Evolutionary conservation across 768 basidiomycete species (phyloP).

Genomic region (Psilocybe tampanensis): DNA sequence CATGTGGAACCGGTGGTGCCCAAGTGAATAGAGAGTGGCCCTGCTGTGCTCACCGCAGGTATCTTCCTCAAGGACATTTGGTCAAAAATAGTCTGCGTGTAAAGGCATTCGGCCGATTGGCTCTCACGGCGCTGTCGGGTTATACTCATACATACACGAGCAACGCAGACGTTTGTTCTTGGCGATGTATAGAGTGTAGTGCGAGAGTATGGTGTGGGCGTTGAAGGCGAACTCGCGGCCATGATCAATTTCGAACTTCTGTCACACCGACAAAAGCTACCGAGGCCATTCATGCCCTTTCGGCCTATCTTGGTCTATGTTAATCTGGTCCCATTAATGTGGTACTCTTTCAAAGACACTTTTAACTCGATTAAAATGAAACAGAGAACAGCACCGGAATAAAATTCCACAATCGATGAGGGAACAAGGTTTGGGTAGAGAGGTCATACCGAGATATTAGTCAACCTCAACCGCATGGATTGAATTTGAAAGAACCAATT

Average conservation of each 20-base stretch:
- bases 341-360: not conserved
- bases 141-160: not conserved
- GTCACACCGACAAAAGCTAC: no score
- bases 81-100: constrained; percentile 1
- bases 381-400: not conserved
- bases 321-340: not conserved
- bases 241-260: no score
- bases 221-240: no score
- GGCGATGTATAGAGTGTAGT: not conserved
- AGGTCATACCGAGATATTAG: no score
- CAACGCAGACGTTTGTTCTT: not conserved
- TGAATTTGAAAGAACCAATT: not conserved
- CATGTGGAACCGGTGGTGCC: constrained; percentile 7
- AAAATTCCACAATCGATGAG: not conserved
- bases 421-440: not conserved
- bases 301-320: not conserved
- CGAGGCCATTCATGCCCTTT: not conserved
- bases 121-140: constrained; percentile 7
- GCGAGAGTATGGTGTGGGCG: no score
- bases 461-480: not conserved
- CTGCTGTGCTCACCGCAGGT: not conserved
- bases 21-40: not conserved
- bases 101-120: constrained; percentile 4
- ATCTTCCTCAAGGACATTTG: not conserved
- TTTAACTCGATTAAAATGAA: not conserved